Evolutionary conservation across 1,284 basidiomycete genomes (phyloP), one percentile per base, ranked within the genome.

Genomic region (Leccinum pachyderme): DNA sequence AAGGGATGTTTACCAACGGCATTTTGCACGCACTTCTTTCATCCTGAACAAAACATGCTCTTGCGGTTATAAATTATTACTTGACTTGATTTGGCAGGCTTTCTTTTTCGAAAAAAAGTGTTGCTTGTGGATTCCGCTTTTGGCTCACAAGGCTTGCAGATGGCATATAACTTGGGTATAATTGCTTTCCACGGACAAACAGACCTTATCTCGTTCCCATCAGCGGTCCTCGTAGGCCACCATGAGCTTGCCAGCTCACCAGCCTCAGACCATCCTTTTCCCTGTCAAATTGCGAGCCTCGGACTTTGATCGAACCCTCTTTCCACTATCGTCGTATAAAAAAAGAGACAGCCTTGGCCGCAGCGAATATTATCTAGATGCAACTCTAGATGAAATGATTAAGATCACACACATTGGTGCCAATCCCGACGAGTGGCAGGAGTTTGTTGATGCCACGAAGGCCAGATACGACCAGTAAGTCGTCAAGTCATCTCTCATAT

Each of bases 371-470:
- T n/a, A 54, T 7, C 56, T 63, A 18, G 49, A 58, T 8, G 56
- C 48, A 12, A 61, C 61, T 3, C 13, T 63, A 12, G 55, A 57
- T 4, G 61, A 63, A 25, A 18, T 63, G 18, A 15, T 57, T 6
- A 59, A 22, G 33, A 54, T 63, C 11, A 43, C 5, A 9, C 7
- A 35, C 0, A 50, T 58, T 22, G 50, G 25, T 2, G n/a, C n/a
- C 18, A 4, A 56, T 41, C 39, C 45, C 13, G 2, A 27, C 4
- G 43, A 52, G 22, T 46, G 2, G 13, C 3, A 31, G 18, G 24
- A 37, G 0, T 3, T 59, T 1, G 1, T 49, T 2, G 1, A 0
- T 1, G 22, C 12, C 1, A 47, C 55, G 7, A 60, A 56, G 43
- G 5, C 5, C 0, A 45, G 13, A 39, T 62, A 60, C 35, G 51